A percentile compares a stretch with the other conserved stretches of the same genome.
phyloP scores from a whole-genome alignment of 2,329 filamentous ascomycete species.

The Claviceps humidiphila region DNA sequence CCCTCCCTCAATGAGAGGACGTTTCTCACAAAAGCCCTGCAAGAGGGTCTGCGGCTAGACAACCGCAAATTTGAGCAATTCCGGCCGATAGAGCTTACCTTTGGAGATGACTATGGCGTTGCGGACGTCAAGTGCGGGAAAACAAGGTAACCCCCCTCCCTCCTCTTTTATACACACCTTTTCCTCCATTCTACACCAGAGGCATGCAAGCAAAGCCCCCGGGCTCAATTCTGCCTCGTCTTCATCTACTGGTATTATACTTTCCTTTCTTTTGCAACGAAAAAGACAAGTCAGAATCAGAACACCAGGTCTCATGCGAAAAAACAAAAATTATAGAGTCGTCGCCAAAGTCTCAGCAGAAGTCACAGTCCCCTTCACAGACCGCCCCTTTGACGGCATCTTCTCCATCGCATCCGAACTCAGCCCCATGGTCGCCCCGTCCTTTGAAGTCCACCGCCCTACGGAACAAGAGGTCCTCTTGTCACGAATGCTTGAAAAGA shows the following conservation, averaged over 20 bases:
- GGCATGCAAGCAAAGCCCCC: neutral
- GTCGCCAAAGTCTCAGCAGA: slow-evolving; percentile 78
- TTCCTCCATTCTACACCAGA: neutral
- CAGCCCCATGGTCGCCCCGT: slow-evolving; percentile 80
- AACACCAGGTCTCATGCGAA: neutral
- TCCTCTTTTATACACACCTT: neutral
- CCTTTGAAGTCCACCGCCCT: slow-evolving; percentile 74
- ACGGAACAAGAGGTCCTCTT: slow-evolving; percentile 77
- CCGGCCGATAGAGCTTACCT: slow-evolving; percentile 61
- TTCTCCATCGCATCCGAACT: slow-evolving; percentile 89
- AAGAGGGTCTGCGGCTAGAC: slow-evolving; percentile 71
- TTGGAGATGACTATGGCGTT: slow-evolving; percentile 84
- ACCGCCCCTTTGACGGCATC: slow-evolving; percentile 88
- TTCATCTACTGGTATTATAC: neutral
- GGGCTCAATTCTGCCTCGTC: no score
- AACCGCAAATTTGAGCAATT: slow-evolving; percentile 71
- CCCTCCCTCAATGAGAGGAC: slow-evolving; percentile 79
- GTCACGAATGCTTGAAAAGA: slow-evolving; percentile 83
- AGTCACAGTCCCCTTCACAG: slow-evolving; percentile 70
- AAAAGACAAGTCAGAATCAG: no score
- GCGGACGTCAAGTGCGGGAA: slow-evolving; percentile 80
- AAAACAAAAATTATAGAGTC: slow-evolving; percentile 41
- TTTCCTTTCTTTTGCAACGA: neutral
- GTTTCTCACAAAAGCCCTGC: slow-evolving; percentile 73
- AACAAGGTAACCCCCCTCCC: slow-evolving; percentile 50